phyloP scores from a whole-genome alignment of 169 alveolate species.

The Plasmodium relictum region DNA sequence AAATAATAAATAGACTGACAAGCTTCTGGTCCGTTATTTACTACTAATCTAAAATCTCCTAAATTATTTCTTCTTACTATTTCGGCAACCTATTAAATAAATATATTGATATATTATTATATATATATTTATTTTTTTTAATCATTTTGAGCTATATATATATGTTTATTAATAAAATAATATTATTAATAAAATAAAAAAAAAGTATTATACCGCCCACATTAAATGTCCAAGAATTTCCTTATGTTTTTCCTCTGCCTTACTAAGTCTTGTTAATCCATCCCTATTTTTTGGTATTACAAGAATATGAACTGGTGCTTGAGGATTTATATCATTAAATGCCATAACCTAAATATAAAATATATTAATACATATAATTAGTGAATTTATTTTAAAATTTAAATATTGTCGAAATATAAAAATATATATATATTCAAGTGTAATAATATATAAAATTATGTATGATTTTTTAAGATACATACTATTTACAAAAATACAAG shows the following conservation, averaged over 20 bases:
- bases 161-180: too few relatives aligned
- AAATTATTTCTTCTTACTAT: slow-evolving; percentile 88
- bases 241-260: slow-evolving; percentile 90
- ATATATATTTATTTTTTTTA: background rate
- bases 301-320: slow-evolving; percentile 94
- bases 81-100: slow-evolving; percentile 83
- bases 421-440: background rate
- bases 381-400: too few relatives aligned
- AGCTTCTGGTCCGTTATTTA: slow-evolving; percentile 94
- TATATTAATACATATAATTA: background rate
- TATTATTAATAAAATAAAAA: too few relatives aligned
- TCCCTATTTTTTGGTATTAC: slow-evolving; percentile 92
- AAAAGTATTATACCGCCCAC: slow-evolving; percentile 81
- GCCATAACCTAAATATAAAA: slow-evolving; percentile 86
- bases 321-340: slow-evolving; percentile 94
- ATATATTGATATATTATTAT: background rate
- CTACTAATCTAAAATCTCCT: slow-evolving; percentile 93
- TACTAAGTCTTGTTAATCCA: slow-evolving; percentile 90
- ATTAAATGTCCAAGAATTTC: slow-evolving; percentile 92
- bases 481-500: background rate
- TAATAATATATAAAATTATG: background rate
- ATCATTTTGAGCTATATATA: too few relatives aligned
- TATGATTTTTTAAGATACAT: background rate
- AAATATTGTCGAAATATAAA: background rate
- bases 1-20: slow-evolving; percentile 93